Evolutionary conservation across 352 stramenopile genomes (phyloP), one percentile per base, ranked within the genome.

Genomic region (Thraustochytrium sp.): DNA sequence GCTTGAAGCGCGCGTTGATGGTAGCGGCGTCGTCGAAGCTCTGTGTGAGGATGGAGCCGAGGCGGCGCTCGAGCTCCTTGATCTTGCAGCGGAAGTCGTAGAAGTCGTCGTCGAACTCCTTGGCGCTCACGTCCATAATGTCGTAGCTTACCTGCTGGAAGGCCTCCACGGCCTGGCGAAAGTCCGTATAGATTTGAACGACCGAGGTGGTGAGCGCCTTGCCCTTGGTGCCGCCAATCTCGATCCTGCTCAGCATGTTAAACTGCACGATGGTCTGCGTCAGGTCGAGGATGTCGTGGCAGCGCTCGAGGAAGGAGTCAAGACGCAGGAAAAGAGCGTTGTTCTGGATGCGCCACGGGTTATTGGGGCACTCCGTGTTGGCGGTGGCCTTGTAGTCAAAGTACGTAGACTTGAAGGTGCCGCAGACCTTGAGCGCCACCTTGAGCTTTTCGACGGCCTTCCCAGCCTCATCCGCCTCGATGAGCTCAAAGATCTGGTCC

Each of bases 241-340:
- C 37, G 42, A 99, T 98, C 89, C 97, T 98, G 49, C 93, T 93
- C 8, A 99, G 89, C 86, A 98, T 98, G 63, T 91, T 97, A 86
- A 99, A 99, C 88, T 98, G 95, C 37, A 98, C 94, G 76, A 99
- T 98, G 8, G 95, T 98, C 87, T 98, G 94, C 29, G 94, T 98
- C 31, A 99, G 88, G 86, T 99, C 96, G 0, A 99, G 88, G 63
- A 99, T 97, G 87, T 98, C 96, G 84, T 98, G 94, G 87, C 94
- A 98, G 63, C 96, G 92, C 86, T 99, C 96, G 1, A 99, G 90
- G 82, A 99, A 99, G 51, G 89, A 95, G 85, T 99, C 96, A 3
- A 99, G 91, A 3, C 96, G 93, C 80, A 96, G 92, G 85, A 99
- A 99, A 26, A 99, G 88, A 29, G 95, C 96, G 82, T 98, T 98